These are phyloP conservation scores for Artomyces pyxidatus DNA, from an alignment of 768 basidiomycete genomes.

Conservation along the genomic window DNA sequence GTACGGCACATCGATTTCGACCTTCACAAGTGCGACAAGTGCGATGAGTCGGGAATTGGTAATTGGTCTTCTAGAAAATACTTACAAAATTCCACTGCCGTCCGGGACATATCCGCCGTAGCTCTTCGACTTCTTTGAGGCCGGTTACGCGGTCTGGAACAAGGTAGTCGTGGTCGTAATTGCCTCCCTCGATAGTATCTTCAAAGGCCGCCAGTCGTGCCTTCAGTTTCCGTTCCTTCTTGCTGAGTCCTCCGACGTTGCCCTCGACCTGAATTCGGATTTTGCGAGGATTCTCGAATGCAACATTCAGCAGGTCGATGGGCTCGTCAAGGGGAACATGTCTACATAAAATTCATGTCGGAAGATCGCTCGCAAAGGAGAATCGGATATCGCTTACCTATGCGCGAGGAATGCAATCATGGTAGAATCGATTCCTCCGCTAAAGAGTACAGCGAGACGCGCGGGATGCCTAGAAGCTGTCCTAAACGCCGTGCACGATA, in stretches of 20 bases:
- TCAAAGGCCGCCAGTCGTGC: not conserved
- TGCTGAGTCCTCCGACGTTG: conserved; percentile 36
- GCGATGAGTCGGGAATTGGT: conserved; percentile 6
- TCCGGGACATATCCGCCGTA: conserved; percentile 66
- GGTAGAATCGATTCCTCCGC: conserved; percentile 93
- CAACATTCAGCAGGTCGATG: conserved; percentile 88
- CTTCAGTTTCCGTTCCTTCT: conserved; percentile 33
- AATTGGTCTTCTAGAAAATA: conserved; percentile 4
- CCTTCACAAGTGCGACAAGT: conserved; percentile 30
- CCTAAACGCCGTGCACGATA: not conserved
- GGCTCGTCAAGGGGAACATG: conserved; percentile 70
- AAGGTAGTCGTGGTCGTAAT: conserved; percentile 38
- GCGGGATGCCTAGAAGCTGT: conserved; percentile 2
- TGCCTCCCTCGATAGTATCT: not conserved
- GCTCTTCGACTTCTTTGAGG: conserved; percentile 66
- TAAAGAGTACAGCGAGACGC: conserved; percentile 82
- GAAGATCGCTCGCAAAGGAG: not conserved
- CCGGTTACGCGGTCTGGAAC: conserved; percentile 91
- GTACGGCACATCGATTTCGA: conserved; percentile 82
- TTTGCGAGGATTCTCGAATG: conserved; percentile 92
- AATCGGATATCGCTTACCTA: conserved; percentile 36
- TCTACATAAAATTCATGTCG: conserved; percentile 29
- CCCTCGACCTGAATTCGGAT: conserved; percentile 40
- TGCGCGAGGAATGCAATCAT: conserved; percentile 76
- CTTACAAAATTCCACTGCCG: conserved; percentile 85